Percentiles rank a stretch among this genome's conserved stretches.
Conservation (phyloP, 2,329 filamentous ascomycete genomes). For the Grosmannia penicillata region DNA sequence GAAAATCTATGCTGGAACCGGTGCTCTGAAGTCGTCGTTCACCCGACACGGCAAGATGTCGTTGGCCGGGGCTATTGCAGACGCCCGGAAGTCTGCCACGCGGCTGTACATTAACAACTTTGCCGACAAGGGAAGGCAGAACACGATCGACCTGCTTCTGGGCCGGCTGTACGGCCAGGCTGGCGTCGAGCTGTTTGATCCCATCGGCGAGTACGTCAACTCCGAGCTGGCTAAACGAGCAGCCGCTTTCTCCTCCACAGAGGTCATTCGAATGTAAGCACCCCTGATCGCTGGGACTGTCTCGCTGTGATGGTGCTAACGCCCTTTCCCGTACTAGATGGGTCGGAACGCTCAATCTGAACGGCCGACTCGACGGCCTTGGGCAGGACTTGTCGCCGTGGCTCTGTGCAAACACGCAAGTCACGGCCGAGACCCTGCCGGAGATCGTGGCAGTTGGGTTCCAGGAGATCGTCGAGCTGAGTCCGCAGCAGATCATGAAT, state of each 20-base stretch:
- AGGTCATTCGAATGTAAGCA: slow-evolving; percentile 59
- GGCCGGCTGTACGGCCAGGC: slow-evolving; percentile 72
- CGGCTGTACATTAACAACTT: slow-evolving; percentile 97
- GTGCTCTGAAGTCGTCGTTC: slow-evolving; percentile 88
- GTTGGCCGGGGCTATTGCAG: slow-evolving; percentile 80
- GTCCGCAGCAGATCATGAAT: slow-evolving; percentile 97
- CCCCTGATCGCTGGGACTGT: background rate
- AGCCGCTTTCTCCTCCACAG: slow-evolving; percentile 60
- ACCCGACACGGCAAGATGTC: slow-evolving; percentile 94
- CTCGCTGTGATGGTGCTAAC: background rate
- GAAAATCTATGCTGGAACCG: slow-evolving; percentile 91
- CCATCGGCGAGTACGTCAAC: slow-evolving; percentile 81
- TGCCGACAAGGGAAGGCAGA: slow-evolving; percentile 80
- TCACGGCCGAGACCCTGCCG: slow-evolving; percentile 47
- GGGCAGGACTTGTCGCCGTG: slow-evolving; percentile 70
- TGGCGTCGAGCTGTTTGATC: slow-evolving; percentile 79
- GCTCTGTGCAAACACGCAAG: slow-evolving; percentile 50
- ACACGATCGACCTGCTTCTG: slow-evolving; percentile 85
- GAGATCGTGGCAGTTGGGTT: slow-evolving; percentile 86
- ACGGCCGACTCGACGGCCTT: slow-evolving; percentile 68
- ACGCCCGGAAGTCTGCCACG: slow-evolving; percentile 86
- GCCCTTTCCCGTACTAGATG: too few relatives aligned
- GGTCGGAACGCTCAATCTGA: slow-evolving; percentile 89
- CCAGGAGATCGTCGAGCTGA: slow-evolving; percentile 96
- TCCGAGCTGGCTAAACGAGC: slow-evolving; percentile 54